Evolutionary conservation across 371 early-diverging fungal species (phyloP).

Genomic region (Basidiobolus heterosporus): DNA sequence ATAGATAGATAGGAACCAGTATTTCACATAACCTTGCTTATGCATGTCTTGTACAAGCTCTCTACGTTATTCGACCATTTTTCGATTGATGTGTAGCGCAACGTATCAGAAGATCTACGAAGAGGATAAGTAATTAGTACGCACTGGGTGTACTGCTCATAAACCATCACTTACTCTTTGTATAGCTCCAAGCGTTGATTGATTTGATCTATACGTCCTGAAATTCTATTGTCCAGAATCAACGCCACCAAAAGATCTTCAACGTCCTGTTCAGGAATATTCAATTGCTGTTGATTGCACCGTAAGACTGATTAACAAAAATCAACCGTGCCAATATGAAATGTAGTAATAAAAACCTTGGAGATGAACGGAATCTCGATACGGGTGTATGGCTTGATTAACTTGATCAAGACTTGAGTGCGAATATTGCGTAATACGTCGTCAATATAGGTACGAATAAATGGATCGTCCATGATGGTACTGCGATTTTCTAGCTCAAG

Average conservation of each 20-base stretch:
- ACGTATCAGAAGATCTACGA: slow-evolving; percentile 39
- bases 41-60: slow-evolving; percentile 38
- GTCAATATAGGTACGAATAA: slow-evolving; percentile 75
- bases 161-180: slow-evolving; percentile 29
- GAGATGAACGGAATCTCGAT: slow-evolving; percentile 65
- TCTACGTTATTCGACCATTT: slow-evolving; percentile 54
- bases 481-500: slow-evolving; percentile 34
- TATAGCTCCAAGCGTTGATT: slow-evolving; percentile 46
- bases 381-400: slow-evolving; percentile 82
- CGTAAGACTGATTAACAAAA: neutral
- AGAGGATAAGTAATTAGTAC: neutral
- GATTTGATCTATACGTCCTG: slow-evolving; percentile 77
- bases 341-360: slow-evolving; percentile 24
- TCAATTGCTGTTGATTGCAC: slow-evolving; percentile 37
- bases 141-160: neutral
- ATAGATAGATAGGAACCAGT: too few species aligned
- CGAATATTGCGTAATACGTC: slow-evolving; percentile 80
- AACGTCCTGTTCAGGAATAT: slow-evolving; percentile 54
- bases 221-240: slow-evolving; percentile 70
- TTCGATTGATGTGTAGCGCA: slow-evolving; percentile 50
- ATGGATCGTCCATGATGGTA: slow-evolving; percentile 74
- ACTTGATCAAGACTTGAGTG: slow-evolving; percentile 63
- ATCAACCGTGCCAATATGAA: neutral
- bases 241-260: slow-evolving; percentile 69
- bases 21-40: slow-evolving; percentile 27